These are phyloP conservation scores for Arthonia radiata DNA, from an alignment of 495 filamentous ascomycete species.

Conservation along the genomic window DNA sequence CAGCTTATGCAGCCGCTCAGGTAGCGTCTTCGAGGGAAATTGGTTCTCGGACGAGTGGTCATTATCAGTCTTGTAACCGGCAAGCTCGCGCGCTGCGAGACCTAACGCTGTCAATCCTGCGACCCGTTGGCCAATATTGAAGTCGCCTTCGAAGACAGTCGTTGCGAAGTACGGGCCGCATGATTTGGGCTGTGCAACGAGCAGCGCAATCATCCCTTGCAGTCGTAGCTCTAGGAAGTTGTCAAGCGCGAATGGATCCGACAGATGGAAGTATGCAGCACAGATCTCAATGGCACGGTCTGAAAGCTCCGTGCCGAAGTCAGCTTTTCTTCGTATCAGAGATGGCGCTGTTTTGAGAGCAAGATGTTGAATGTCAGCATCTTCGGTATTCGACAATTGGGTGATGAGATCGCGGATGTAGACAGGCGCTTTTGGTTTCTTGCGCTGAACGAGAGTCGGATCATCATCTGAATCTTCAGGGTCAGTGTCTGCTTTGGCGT, in stretches of 20 bases:
- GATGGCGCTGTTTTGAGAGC: conserved; percentile 49
- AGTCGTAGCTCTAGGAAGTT: conserved; percentile 53
- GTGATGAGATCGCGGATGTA: conserved; percentile 73
- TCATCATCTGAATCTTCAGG: conserved; percentile 79
- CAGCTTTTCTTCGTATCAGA: conserved; percentile 69
- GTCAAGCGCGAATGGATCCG: conserved; percentile 53
- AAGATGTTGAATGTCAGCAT: conserved; percentile 60
- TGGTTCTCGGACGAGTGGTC: conserved; percentile 8
- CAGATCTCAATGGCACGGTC: conserved; percentile 69
- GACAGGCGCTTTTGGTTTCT: conserved; percentile 66
- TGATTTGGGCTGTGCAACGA: conserved; percentile 46
- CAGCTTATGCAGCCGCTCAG: conserved; percentile 27
- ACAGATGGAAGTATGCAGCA: conserved; percentile 44
- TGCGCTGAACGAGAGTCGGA: conserved; percentile 54
- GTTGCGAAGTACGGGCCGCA: conserved; percentile 69
- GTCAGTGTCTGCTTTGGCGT: conserved; percentile 85
- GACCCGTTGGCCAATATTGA: conserved; percentile 60
- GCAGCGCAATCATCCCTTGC: conserved; percentile 62
- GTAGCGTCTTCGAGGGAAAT: conserved; percentile 55
- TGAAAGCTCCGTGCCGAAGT: conserved; percentile 64
- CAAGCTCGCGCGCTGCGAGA: conserved; percentile 65
- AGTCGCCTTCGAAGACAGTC: conserved; percentile 77
- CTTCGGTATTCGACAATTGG: conserved; percentile 57
- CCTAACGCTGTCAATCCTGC: conserved; percentile 61
- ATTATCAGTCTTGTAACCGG: conserved; percentile 48